Base-by-base conservation (phyloP, 495 filamentous ascomycete genomes). In the Niebla homalea region DNA sequence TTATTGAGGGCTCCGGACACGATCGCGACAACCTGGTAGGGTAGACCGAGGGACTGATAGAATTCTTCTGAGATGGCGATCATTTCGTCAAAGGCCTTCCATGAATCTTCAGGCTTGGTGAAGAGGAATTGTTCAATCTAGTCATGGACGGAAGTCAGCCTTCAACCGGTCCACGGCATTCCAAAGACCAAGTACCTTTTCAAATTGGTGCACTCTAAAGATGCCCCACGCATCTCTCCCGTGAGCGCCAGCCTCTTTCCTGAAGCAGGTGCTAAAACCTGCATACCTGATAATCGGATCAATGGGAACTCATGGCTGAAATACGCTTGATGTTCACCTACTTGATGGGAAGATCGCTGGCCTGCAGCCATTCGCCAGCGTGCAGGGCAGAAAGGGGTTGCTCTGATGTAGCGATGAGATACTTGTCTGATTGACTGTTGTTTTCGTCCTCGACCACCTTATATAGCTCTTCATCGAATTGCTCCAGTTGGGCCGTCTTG, bases 191-290 rank as follows among this genome's bases (percentile, higher is more conserved):
- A 32, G 7, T 32, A 81, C 79, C 80, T 98, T 98, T 67, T 96
- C 92, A 60, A 98, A 98, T 62, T 98, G 90, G 67, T 98, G 92
- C 37, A 97, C 89, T 58, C 92, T 82, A 75, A 96, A 98, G 55
- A 97, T 87, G 47, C 92, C 92, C 92, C 92, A 98, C 5, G 93
- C 90, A 60, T 98, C 92, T 67, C 86, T 87, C 35, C 92, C 92
- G 60, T 95, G 89, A 18, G 76, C 67, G 42, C 92, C 92, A 32
- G 92, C 92, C 64, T 98, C 92, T 71, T 93, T 89, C 39, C 92
- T 78, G 66, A 94, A 98, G 62, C 88, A 94, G 18, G 92, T 94
- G 56, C 80, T 87, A 71, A 87, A 95, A 7, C 92, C 92, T 5
- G 89, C 92, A 63, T 97, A 90, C 48, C 72, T 79, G 49, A 57